Percentiles rank a stretch among this genome's conserved stretches.
These are phyloP conservation scores for Artomyces pyxidatus DNA, from an alignment of 768 basidiomycete species.

Conservation along the genomic window DNA sequence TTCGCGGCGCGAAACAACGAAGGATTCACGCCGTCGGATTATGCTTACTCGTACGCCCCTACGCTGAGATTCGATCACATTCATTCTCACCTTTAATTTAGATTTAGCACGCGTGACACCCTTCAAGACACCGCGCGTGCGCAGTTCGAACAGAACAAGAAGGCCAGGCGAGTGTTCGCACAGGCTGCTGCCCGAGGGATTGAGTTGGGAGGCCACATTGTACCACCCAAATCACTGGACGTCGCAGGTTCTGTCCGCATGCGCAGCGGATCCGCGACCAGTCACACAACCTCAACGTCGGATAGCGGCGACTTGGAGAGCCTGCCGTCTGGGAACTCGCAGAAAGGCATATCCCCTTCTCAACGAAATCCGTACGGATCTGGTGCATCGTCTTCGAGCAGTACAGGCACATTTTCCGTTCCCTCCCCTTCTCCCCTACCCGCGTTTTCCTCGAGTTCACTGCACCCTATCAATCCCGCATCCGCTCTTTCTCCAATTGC, in stretches of 20 bases:
- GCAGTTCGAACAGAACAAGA: conserved; percentile 76
- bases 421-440: conserved; percentile 31
- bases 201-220: conserved; percentile 42
- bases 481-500: conserved; percentile 70
- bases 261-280: conserved; percentile 16
- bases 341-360: conserved; percentile 21
- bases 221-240: conserved; percentile 39
- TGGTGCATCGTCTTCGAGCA: conserved; percentile 52
- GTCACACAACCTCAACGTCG: conserved; percentile 24
- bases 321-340: conserved; percentile 13
- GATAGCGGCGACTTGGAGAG: conserved; percentile 17
- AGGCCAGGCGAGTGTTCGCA: conserved; percentile 62
- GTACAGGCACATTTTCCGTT: conserved; percentile 30
- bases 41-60: conserved; percentile 73
- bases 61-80: neutral
- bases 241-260: conserved; percentile 27
- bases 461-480: conserved; percentile 25
- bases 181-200: conserved; percentile 63
- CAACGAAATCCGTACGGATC: conserved; percentile 28
- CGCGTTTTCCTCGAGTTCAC: conserved; percentile 26
- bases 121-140: conserved; percentile 73
- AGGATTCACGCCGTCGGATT: conserved; percentile 88
- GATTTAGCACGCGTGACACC: conserved; percentile 67
- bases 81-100: conserved; percentile 23
- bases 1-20: conserved; percentile 80